A percentile compares a stretch with the other conserved stretches of the same genome.
These are phyloP conservation scores for Akanthomyces uredinophilus DNA, from an alignment of 2,329 filamentous ascomycete genomes.

Conservation along the genomic window DNA sequence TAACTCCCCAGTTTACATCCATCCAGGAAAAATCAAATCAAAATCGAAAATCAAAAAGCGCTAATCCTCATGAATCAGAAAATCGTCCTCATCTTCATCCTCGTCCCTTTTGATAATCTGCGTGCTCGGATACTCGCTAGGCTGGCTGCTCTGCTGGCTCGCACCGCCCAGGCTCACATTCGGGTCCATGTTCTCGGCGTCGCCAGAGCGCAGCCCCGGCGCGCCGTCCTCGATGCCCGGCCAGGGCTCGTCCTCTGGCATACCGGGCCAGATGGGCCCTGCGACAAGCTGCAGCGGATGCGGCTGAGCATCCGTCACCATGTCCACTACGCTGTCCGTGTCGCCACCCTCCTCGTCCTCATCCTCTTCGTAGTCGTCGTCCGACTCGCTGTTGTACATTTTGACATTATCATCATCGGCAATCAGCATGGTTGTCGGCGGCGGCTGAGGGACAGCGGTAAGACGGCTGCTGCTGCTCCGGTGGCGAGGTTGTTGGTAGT, in stretches of 20 bases:
- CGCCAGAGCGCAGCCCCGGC: conserved; percentile 26
- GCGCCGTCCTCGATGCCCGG: conserved; percentile 47
- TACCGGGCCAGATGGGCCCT: conserved; percentile 21
- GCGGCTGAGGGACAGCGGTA: neutral
- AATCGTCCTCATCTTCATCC: conserved; percentile 21
- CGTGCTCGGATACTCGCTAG: conserved; percentile 52
- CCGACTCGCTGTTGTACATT: conserved; percentile 32
- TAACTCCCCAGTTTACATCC: neutral
- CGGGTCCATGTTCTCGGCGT: conserved; percentile 50
- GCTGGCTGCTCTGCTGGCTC: conserved; percentile 43
- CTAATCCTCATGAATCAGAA: conserved; percentile 38
- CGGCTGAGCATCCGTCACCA: conserved; percentile 24
- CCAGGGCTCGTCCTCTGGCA: conserved; percentile 53
- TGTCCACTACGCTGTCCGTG: conserved; percentile 24
- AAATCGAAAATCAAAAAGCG: neutral
- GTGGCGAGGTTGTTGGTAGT: conserved; percentile 27
- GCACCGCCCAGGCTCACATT: conserved; percentile 18
- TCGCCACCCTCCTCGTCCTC: conserved; percentile 19
- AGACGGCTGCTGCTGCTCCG: conserved; percentile 30
- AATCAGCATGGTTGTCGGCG: neutral
- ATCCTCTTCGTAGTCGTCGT: conserved; percentile 28
- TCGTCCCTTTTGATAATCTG: conserved; percentile 37
- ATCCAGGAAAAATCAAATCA: neutral
- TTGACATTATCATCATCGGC: conserved; percentile 24
- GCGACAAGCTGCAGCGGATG: conserved; percentile 22